Base-by-base conservation (phyloP, 164 flowering plant genomes). In the Litsea cubeba region DNA sequence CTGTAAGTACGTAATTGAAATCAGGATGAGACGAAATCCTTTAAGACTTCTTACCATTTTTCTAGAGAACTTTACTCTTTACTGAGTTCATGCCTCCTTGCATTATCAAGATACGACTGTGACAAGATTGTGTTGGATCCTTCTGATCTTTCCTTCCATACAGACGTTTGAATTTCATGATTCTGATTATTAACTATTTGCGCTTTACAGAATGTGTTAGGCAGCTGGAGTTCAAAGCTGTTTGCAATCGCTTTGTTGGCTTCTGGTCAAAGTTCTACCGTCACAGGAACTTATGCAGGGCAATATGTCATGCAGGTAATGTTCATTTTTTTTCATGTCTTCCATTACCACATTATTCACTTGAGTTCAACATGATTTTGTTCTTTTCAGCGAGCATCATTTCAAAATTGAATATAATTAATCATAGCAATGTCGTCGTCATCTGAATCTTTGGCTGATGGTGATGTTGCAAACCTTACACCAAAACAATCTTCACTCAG, bases 241-340 rank as follows among this genome's bases (percentile, higher is more conserved):
- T 94, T 94, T 80, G 97, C 94, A 73, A 78, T 94, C 79, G 98
- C 98, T 32, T 87, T 94, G 82, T 84, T 94, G 71, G 98, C 98
- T 71, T 94, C 97, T 49, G 98, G 98, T 71, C 98, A 94, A 79
- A 92, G 98, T 85, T 94, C 98, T 64, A 94, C 98, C 18, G 89
- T 94, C 63, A 94, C 98, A 30, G 98, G 98, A 79, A 94, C 98
- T 62, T 94, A 94, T 78, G 97, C 97, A 0, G 97, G 98, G 30
- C 97, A 94, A 76, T 94, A 90, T 83, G 97, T 94, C 32, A 92
- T 94, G 98, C 98, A 92, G 97, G 98, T 94, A 65, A 28, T 50
- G 0, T 68, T 35, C 18, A 40, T 2, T 23, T 12, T 2, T 23
- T 12, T 64, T 26, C 18, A 8, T 26, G 35, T 64, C 67, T 64